phyloP scores from a whole-genome alignment of 768 basidiomycete species.

The Termitomyces sp. region DNA sequence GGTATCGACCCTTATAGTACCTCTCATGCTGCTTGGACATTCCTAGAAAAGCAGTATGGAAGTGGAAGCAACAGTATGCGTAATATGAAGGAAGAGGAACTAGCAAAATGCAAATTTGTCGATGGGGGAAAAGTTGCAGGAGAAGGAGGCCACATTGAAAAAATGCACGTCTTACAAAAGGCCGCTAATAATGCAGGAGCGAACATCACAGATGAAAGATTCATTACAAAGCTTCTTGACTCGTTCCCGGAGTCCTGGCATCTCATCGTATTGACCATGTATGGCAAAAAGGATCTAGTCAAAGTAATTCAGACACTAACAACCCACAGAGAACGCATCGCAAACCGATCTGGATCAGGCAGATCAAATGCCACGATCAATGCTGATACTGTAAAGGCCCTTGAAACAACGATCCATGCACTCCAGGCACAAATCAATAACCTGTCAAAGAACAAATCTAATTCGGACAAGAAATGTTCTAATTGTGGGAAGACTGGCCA shows the following conservation, averaged over 20 bases:
- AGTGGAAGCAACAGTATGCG: background rate
- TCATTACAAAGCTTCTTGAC: background rate
- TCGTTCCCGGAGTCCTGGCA: background rate
- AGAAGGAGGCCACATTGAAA: conserved; percentile 2
- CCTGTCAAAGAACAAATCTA: no score
- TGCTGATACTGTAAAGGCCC: background rate
- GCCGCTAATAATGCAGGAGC: background rate
- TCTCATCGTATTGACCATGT: background rate
- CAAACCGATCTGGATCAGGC: background rate
- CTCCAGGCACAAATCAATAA: no score
- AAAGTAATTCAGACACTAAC: background rate
- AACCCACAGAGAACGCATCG: background rate
- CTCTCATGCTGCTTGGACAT: background rate
- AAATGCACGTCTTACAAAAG: background rate
- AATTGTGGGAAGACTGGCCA: background rate
- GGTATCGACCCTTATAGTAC: background rate
- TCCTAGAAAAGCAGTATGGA: conserved; percentile 4
- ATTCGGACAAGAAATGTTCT: background rate
- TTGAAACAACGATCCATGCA: background rate
- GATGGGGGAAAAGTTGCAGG: background rate
- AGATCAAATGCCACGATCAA: no score
- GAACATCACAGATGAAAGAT: background rate
- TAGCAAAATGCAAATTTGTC: background rate
- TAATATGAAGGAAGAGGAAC: background rate
- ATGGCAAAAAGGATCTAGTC: background rate